Conservation (phyloP, 306 rosid species). For the peach (Prunus persica) region DNA sequence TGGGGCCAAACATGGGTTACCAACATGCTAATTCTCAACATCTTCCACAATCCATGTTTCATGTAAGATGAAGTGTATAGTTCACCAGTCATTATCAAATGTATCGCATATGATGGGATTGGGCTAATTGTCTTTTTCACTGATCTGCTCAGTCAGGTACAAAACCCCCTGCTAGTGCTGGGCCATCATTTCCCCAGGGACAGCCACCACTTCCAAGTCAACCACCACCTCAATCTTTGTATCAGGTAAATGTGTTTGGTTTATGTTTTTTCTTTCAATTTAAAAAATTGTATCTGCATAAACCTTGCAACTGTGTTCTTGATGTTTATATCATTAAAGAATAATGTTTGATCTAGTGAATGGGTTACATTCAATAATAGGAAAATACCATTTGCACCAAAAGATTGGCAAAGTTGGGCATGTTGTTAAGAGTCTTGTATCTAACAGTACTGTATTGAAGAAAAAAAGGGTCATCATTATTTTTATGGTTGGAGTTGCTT, state of each 20-base stretch:
- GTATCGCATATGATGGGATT: constrained; percentile 2
- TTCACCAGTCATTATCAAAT: constrained; percentile 13
- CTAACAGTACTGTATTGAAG: neutral
- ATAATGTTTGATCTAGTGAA: neutral
- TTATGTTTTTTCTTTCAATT: neutral
- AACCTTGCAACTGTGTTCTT: neutral
- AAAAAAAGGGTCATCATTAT: neutral
- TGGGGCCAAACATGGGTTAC: constrained; percentile 60
- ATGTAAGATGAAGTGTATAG: constrained; percentile 58
- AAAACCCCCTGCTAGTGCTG: constrained; percentile 62
- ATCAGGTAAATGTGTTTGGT: constrained; percentile 53
- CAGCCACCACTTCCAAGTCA: constrained; percentile 60
- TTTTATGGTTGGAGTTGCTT: neutral
- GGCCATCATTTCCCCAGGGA: constrained; percentile 64
- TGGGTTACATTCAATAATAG: neutral
- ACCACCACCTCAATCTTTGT: constrained; percentile 63
- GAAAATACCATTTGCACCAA: neutral
- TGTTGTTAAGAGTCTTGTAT: neutral
- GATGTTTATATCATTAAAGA: neutral
- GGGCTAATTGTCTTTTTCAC: constrained; percentile 18
- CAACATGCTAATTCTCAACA: constrained; percentile 72
- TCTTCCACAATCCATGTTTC: constrained; percentile 70
- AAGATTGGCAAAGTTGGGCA: neutral
- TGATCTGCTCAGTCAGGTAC: constrained; percentile 59
- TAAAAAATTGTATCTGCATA: neutral